Percentiles rank a stretch among this genome's conserved stretches.
Evolutionary conservation across 2,329 filamentous ascomycete species (phyloP).

Genomic region (Coccinonectria pachysandricola): DNA sequence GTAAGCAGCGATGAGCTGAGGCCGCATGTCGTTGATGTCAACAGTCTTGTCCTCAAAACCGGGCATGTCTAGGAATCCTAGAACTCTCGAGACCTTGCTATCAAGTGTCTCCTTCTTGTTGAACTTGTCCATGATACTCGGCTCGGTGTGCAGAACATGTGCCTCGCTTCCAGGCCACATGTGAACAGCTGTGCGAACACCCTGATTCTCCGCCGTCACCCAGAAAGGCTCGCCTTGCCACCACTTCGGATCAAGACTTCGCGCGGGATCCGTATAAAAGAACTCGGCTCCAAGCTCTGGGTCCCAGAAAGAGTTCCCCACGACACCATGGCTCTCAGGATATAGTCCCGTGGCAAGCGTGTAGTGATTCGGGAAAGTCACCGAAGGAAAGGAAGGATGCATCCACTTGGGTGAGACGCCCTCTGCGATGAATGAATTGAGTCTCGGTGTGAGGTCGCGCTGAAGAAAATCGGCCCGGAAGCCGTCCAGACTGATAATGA

Average conservation of each 20-base stretch:
- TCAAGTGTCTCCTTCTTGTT: slow-evolving; percentile 66
- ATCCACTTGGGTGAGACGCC: slow-evolving; percentile 89
- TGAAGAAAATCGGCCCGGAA: slow-evolving; percentile 91
- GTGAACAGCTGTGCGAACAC: slow-evolving; percentile 72
- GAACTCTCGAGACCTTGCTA: slow-evolving; percentile 67
- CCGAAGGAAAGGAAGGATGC: slow-evolving; percentile 86
- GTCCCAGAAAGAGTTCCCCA: slow-evolving; percentile 94
- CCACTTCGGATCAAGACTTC: slow-evolving; percentile 79
- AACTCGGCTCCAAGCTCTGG: slow-evolving; percentile 68
- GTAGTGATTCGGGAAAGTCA: slow-evolving; percentile 96
- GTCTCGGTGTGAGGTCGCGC: slow-evolving; percentile 69
- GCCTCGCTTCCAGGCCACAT: slow-evolving; percentile 99
- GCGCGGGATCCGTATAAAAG: slow-evolving; percentile 68
- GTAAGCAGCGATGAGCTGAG: slow-evolving; percentile 88
- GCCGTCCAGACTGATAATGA: slow-evolving; percentile 88
- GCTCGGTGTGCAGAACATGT: slow-evolving; percentile 63
- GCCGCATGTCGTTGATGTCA: slow-evolving; percentile 48
- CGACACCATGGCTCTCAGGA: slow-evolving; percentile 84
- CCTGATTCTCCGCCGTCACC: slow-evolving; percentile 80
- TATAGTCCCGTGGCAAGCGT: slow-evolving; percentile 87
- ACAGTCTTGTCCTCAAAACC: slow-evolving; percentile 51
- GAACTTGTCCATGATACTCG: slow-evolving; percentile 74
- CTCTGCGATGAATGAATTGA: slow-evolving; percentile 67
- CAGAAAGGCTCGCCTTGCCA: slow-evolving; percentile 92
- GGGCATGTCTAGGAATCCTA: slow-evolving; percentile 77